These are phyloP conservation scores for Phialemonium atrogriseum DNA, from an alignment of 2,329 filamentous ascomycete species.

Conservation along the genomic window DNA sequence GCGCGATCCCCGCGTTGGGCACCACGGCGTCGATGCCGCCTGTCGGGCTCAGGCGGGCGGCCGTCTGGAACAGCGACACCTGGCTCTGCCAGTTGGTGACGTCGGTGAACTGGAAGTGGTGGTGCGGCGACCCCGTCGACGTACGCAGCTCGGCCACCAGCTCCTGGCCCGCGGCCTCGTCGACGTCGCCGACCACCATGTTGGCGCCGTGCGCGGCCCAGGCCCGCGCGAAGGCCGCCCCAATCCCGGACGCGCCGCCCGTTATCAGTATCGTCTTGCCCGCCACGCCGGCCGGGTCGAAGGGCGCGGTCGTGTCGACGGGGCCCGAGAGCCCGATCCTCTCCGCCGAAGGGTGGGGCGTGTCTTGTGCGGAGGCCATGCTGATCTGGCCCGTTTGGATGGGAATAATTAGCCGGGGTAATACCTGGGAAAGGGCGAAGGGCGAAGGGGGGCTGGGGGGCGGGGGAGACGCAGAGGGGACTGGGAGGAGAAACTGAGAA, in stretches of 20 bases:
- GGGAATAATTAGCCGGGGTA: too few relatives aligned
- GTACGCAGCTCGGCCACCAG: constrained; percentile 43
- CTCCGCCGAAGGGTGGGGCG: too few relatives aligned
- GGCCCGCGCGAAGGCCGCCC: constrained; percentile 40
- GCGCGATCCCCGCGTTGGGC: constrained; percentile 56
- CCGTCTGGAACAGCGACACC: constrained; percentile 52
- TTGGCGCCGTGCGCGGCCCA: constrained; percentile 50
- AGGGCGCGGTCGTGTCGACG: constrained; percentile 34
- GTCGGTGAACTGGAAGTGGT: constrained; percentile 52
- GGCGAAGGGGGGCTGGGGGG: too few relatives aligned
- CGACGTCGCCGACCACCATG: constrained; percentile 56
- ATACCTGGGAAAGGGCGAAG: too few relatives aligned
- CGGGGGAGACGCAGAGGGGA: too few relatives aligned
- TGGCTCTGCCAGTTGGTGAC: constrained; percentile 58
- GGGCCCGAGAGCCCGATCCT: constrained; percentile 31
- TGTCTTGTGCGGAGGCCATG: too few relatives aligned
- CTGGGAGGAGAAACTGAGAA: too few relatives aligned
- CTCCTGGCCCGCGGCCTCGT: constrained; percentile 41
- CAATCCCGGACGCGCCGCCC: constrained; percentile 54
- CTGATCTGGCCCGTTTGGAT: too few relatives aligned
- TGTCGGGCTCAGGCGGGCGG: constrained; percentile 42
- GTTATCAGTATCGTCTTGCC: constrained; percentile 54
- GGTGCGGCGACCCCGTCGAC: constrained; percentile 30
- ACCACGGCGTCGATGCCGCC: constrained; percentile 54
- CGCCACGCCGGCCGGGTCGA: constrained; percentile 34